These are phyloP conservation scores for Ogataea sp. DNA, from an alignment of 805 yeast genomes.

Conservation along the genomic window DNA sequence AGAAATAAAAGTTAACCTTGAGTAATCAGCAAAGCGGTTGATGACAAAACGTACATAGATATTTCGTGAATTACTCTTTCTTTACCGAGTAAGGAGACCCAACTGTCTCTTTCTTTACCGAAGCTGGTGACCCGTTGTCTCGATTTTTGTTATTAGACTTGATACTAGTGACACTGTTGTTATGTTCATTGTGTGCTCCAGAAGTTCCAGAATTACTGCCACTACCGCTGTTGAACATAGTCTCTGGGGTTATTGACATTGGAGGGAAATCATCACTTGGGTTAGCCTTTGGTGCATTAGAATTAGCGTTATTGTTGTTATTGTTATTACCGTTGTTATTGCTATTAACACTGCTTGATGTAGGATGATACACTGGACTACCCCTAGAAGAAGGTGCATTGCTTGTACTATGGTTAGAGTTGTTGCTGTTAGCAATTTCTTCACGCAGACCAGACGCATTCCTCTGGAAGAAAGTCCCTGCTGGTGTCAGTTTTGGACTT, in stretches of 20 bases:
- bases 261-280: conserved; percentile 1
- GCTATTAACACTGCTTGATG: too few species aligned
- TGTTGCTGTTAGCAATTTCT: neutral
- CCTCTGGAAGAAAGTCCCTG: neutral
- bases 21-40: too few species aligned
- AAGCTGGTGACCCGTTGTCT: neutral
- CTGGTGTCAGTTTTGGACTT: neutral
- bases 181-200: neutral
- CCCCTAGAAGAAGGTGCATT: neutral
- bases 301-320: conserved; percentile 1
- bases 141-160: neutral
- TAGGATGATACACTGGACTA: too few species aligned
- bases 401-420: neutral
- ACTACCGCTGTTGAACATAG: neutral
- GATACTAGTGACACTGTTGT: neutral
- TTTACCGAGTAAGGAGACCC: neutral
- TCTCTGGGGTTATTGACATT: conserved; percentile 1
- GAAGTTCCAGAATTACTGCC: neutral
- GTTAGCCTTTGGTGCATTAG: too few species aligned
- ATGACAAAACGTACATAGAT: too few species aligned
- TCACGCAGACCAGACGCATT: neutral
- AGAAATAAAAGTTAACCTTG: too few species aligned
- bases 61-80: neutral
- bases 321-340: too few species aligned
- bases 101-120: neutral